Conservation (phyloP, 495 filamentous ascomycete species). For the Choiromyces venosus region DNA sequence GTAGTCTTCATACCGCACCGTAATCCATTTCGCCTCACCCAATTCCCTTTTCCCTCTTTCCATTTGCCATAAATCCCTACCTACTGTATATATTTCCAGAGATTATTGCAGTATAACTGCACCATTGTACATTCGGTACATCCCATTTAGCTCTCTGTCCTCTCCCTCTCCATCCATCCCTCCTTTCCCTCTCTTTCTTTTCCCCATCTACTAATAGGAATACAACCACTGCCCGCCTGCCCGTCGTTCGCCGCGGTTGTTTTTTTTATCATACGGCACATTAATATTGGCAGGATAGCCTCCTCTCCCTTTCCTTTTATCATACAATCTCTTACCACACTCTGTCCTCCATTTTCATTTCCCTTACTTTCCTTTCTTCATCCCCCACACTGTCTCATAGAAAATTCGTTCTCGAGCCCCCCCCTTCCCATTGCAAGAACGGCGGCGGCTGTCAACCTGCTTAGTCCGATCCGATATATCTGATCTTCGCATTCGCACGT, state of each 20-base stretch:
- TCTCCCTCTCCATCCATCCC: neutral
- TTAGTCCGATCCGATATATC: neutral
- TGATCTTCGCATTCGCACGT: conserved; percentile 10
- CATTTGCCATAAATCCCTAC: neutral
- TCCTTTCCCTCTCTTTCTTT: neutral
- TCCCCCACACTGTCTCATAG: neutral
- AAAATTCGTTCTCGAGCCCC: neutral
- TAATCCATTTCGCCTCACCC: conserved; percentile 1
- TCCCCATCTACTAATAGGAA: neutral
- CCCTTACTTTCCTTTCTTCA: neutral
- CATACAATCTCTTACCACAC: neutral
- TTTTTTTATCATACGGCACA: neutral
- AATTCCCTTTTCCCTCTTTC: conserved; percentile 3
- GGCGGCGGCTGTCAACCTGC: conserved; percentile 5
- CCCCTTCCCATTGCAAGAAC: conserved; percentile 1
- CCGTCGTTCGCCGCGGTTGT: neutral
- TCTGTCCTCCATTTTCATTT: neutral
- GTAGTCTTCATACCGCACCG: conserved; percentile 6
- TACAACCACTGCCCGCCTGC: neutral
- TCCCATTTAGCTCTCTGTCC: neutral
- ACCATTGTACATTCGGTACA: neutral
- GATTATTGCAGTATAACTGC: neutral
- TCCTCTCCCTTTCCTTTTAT: neutral
- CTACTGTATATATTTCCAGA: neutral
- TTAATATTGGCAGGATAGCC: neutral